Evolutionary conservation across 1,284 basidiomycete genomes (phyloP), one percentile per base, ranked within the genome.

Genomic region (Austroboletus novae-zelandiae): DNA sequence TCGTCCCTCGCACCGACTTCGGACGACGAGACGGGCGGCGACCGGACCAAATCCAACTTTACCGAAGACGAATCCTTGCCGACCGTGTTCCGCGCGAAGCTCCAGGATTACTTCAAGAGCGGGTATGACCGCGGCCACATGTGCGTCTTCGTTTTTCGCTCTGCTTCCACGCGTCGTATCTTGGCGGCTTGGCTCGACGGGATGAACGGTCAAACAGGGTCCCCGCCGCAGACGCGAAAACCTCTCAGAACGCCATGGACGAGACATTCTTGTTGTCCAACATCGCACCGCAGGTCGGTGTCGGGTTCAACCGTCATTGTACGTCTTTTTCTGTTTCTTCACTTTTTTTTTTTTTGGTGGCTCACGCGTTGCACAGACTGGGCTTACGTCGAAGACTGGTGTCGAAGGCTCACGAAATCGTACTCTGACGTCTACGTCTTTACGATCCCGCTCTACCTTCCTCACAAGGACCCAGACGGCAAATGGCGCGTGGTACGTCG

Each of bases 91-190:
- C 80, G 95, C 29, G 89, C 96, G 0, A 88, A 82, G 53, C 74
- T 98, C 57, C 77, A 85, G 60, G 94, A 98, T 66, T 96, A 98
- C 68, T 96, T 98, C 71, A 78, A 81, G 52, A 94, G 91, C 60
- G 96, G 96, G 13, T 99, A 98, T 69, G 96, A 98, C 67, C 84
- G 96, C 15, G 97, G 96, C 40, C 96, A 99, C 70, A 98, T 99
- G 95, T 88, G 55, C 43, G 84, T 74, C 35, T 17, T 48, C 5
- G 35, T 31, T 11, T 20, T 18, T 5, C 9, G 10, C n/a, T 15
- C 3, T 29, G 14, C 3, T 13, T n/a, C 29, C 18, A 11, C 20
- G 2, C 20, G 20, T 23, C 11, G 29, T 14, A 3, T 20, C 32
- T 4, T 1, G 25, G 29, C 35, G 37, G 29, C 37, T 34, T 29